These are phyloP conservation scores for Trypanosoma lewisi DNA, from an alignment of 208 protist genomes.

Conservation along the genomic window DNA sequence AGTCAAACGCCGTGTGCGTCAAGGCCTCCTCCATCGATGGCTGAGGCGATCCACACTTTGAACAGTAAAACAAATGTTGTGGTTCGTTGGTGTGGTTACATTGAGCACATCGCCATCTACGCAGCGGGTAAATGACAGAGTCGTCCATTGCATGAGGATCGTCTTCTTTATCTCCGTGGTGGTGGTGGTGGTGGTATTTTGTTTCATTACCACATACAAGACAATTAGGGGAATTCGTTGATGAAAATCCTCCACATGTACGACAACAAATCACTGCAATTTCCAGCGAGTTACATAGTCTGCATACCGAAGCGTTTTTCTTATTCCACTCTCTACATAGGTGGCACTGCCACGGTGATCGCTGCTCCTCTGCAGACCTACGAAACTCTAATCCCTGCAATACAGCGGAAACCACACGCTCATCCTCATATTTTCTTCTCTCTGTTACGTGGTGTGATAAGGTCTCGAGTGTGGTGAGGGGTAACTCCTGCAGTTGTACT, in stretches of 20 bases:
- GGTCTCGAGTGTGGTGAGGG: constrained; percentile 34
- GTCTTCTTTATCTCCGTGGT: background rate
- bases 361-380: constrained; percentile 23
- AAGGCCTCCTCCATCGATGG: constrained; percentile 26
- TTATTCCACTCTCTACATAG: constrained; percentile 64
- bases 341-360: constrained; percentile 58
- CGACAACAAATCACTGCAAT: constrained; percentile 55
- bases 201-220: constrained; percentile 25
- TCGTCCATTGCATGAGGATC: constrained; percentile 5
- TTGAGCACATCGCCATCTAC: constrained; percentile 59
- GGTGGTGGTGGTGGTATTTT: background rate
- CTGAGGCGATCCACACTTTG: constrained; percentile 27
- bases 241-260: constrained; percentile 46
- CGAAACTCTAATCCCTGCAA: constrained; percentile 11
- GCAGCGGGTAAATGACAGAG: constrained; percentile 41
- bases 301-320: constrained; percentile 37
- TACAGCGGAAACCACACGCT: constrained; percentile 2
- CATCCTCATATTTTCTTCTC: background rate
- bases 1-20: constrained; percentile 30
- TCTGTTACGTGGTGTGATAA: constrained; percentile 17
- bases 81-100: constrained; percentile 57
- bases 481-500: constrained; percentile 24
- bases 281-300: constrained; percentile 38
- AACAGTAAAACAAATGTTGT: constrained; percentile 64
- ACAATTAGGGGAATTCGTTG: constrained; percentile 23